Evolutionary conservation across 2,329 filamentous ascomycete species (phyloP).

Genomic region (Cordyceps fumosorosea): DNA sequence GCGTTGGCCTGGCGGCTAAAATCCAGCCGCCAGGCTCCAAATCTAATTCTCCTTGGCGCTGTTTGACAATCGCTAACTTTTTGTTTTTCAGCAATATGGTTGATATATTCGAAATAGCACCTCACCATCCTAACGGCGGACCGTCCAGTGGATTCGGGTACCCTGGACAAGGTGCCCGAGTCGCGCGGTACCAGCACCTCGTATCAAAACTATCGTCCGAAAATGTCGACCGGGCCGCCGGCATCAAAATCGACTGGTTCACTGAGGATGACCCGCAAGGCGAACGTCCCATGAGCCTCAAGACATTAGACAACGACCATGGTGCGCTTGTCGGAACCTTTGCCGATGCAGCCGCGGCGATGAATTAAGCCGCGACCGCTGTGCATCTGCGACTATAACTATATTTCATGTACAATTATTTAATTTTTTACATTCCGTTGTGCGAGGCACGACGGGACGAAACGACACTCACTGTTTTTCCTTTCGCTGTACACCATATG

Average conservation of each 20-base stretch:
- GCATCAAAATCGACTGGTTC: conserved; percentile 49
- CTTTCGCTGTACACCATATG: conserved; percentile 3
- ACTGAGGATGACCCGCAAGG: conserved; percentile 44
- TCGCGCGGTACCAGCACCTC: conserved; percentile 55
- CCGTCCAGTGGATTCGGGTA: conserved; percentile 37
- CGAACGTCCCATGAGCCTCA: conserved; percentile 28
- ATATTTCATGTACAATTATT: conserved; percentile 10
- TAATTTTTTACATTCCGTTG: conserved; percentile 8
- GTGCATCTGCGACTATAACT: not conserved
- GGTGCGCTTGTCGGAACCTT: conserved; percentile 52
- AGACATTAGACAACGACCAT: conserved; percentile 28
- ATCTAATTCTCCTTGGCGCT: not conserved
- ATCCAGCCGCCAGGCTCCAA: not conserved
- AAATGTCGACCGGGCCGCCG: conserved; percentile 30
- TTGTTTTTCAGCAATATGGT: conserved; percentile 52
- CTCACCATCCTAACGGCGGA: conserved; percentile 37
- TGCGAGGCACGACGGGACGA: not conserved
- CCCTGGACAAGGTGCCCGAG: conserved; percentile 48
- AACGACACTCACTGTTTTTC: not conserved
- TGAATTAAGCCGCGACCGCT: conserved; percentile 27
- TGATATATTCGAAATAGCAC: conserved; percentile 60
- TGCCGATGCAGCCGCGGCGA: conserved; percentile 50
- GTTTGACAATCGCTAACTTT: not conserved
- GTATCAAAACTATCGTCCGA: conserved; percentile 52
- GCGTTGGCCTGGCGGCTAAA: not conserved